These are phyloP conservation scores for Tetrapisispora fleetii DNA, from an alignment of 805 yeast genomes.

Conservation along the genomic window DNA sequence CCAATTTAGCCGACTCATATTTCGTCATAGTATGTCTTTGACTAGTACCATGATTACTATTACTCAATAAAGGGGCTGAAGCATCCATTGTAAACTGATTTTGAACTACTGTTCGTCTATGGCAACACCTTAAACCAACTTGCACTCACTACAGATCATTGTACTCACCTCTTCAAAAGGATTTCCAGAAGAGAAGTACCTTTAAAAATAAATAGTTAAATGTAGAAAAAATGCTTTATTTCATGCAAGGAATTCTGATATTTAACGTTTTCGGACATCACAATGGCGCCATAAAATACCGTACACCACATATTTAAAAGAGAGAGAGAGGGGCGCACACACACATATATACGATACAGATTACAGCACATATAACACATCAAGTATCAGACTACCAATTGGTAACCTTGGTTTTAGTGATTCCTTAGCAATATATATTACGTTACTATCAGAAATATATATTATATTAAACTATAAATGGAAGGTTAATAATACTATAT, in stretches of 20 bases:
- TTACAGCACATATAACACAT: no score
- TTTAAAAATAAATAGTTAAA: no score
- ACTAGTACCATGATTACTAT: constrained; percentile 3
- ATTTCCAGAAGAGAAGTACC: no score
- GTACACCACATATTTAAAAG: background rate
- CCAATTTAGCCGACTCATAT: constrained; percentile 16
- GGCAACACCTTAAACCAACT: no score
- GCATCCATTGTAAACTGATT: constrained; percentile 1
- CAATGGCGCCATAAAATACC: background rate
- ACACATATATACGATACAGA: no score
- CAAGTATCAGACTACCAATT: background rate
- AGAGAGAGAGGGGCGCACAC: background rate
- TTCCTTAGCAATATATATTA: constrained; percentile 1
- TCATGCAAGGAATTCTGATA: no score
- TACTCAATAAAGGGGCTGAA: constrained; percentile 4
- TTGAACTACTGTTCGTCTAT: background rate
- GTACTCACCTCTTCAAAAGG: no score
- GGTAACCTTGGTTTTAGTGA: background rate
- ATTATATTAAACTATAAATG: constrained; percentile 1
- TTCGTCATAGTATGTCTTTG: constrained; percentile 3
- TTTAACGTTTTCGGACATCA: background rate
- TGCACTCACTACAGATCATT: no score
- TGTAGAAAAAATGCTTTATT: no score
- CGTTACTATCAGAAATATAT: background rate
- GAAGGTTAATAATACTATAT: background rate